Percentiles rank a stretch among this genome's conserved stretches.
Evolutionary conservation across 768 basidiomycete species (phyloP).

Genomic region (Serendipita sp.): DNA sequence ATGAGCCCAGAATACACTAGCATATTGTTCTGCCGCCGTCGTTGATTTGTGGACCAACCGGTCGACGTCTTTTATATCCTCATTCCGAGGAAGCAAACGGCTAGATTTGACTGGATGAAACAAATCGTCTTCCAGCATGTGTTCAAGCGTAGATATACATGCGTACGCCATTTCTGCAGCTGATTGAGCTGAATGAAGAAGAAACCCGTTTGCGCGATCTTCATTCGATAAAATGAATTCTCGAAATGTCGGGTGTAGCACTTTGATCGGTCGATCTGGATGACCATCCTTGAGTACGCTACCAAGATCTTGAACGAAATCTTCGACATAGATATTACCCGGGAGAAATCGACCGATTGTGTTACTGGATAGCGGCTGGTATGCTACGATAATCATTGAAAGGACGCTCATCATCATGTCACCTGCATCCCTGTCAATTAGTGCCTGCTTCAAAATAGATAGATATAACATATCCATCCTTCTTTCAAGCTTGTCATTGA

Average conservation of each 20-base stretch:
- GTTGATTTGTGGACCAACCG: not conserved
- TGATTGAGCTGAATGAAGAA: not conserved
- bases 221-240: not conserved
- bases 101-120: not conserved
- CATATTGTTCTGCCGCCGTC: not conserved
- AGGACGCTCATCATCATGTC: not conserved
- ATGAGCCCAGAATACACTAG: not conserved
- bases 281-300: not conserved
- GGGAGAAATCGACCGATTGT: not conserved
- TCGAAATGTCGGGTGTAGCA: slow-evolving; percentile 3
- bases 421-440: not conserved
- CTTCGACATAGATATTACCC: not conserved
- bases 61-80: not conserved
- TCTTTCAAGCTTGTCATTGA: not conserved
- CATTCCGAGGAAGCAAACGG: not conserved
- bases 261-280: slow-evolving; percentile 4
- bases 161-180: not conserved
- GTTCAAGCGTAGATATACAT: not conserved
- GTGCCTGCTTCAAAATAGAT: not conserved
- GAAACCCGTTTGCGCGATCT: not conserved
- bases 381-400: not conserved
- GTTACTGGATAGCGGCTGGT: not conserved
- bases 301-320: slow-evolving; percentile 1
- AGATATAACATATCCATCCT: not conserved
- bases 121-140: not conserved